Evolutionary conservation across 352 stramenopile species (phyloP).

Genomic region (Pythium brachiatum): DNA sequence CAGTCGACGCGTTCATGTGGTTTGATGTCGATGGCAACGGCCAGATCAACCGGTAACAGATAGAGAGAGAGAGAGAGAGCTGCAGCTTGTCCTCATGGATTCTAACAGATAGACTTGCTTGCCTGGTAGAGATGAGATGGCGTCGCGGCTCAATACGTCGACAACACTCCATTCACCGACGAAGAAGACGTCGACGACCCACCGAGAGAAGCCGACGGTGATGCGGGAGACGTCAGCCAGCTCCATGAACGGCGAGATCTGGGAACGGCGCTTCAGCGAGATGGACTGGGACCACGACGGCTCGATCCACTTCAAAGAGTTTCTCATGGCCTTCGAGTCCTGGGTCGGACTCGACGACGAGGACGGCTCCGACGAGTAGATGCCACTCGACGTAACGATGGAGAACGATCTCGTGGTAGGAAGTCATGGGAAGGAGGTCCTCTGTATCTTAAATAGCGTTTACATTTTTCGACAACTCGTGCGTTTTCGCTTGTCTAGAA

Average conservation of each 20-base stretch:
- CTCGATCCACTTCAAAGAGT: slow-evolving; percentile 88
- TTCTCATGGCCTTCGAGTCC: slow-evolving; percentile 85
- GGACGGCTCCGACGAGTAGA: slow-evolving; percentile 29
- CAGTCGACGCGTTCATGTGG: slow-evolving; percentile 81
- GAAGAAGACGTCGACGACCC: slow-evolving; percentile 60
- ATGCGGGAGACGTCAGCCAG: slow-evolving; percentile 15
- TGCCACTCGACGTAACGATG: neutral
- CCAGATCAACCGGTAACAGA: slow-evolving; percentile 72
- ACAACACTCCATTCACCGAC: slow-evolving; percentile 75
- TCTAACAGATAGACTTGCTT: neutral
- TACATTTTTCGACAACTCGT: slow-evolving; percentile 23
- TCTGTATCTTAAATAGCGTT: slow-evolving; percentile 38
- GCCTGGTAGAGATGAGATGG: slow-evolving; percentile 49
- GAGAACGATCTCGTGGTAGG: neutral
- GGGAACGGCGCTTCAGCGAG: slow-evolving; percentile 80
- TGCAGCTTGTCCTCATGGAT: too few relatives aligned
- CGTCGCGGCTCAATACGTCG: slow-evolving; percentile 52
- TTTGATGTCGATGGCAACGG: slow-evolving; percentile 82
- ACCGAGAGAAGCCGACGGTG: slow-evolving; percentile 14
- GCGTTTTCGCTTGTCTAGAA: slow-evolving; percentile 2
- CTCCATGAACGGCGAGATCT: slow-evolving; percentile 68
- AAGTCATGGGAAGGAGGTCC: slow-evolving; percentile 1
- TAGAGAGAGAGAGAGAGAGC: slow-evolving; percentile 12
- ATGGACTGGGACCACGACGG: slow-evolving; percentile 89
- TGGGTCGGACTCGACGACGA: slow-evolving; percentile 85